Evolutionary conservation across 2,329 filamentous ascomycete genomes (phyloP).

Genomic region (Trematosphaeria pertusa): DNA sequence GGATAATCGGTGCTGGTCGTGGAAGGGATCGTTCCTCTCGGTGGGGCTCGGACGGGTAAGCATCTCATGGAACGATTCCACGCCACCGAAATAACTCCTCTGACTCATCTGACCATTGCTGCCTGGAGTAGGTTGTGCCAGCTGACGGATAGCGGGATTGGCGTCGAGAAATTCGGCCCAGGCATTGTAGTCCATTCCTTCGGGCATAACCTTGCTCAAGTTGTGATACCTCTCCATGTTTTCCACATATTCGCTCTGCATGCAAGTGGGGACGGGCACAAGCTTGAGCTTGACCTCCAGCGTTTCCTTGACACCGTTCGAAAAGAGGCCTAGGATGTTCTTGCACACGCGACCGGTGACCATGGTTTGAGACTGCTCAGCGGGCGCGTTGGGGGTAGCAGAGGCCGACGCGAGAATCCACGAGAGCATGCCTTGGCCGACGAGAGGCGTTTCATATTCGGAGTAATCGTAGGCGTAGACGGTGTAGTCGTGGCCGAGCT

Average conservation of each 20-base stretch:
- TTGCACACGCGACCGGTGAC: slow-evolving; percentile 91
- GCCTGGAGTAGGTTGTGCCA: slow-evolving; percentile 34
- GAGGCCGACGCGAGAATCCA: slow-evolving; percentile 73
- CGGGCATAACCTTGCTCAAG: slow-evolving; percentile 63
- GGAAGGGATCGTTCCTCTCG: slow-evolving; percentile 35
- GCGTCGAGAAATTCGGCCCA: slow-evolving; percentile 81
- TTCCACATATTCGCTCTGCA: slow-evolving; percentile 66
- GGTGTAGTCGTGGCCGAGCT: slow-evolving; percentile 84
- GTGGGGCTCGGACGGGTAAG: slow-evolving; percentile 41
- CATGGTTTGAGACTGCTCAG: slow-evolving; percentile 70
- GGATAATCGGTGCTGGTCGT: slow-evolving; percentile 30
- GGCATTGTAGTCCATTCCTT: slow-evolving; percentile 72
- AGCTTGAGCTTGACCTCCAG: slow-evolving; percentile 92
- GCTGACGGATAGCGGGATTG: slow-evolving; percentile 60
- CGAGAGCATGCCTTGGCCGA: slow-evolving; percentile 95
- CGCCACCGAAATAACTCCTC: slow-evolving; percentile 32
- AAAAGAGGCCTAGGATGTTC: slow-evolving; percentile 84
- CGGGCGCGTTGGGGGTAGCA: slow-evolving; percentile 60
- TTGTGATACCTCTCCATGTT: slow-evolving; percentile 68
- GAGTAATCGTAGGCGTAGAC: slow-evolving; percentile 97
- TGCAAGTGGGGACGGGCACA: slow-evolving; percentile 73
- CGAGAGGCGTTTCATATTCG: slow-evolving; percentile 89
- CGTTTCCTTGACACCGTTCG: slow-evolving; percentile 82
- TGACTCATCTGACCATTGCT: slow-evolving; percentile 24
- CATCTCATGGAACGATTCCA: slow-evolving; percentile 48